Percentiles rank a stretch among this genome's conserved stretches.
These are phyloP conservation scores for Piper betle DNA, from an alignment of 164 flowering plant species.

Conservation along the genomic window DNA sequence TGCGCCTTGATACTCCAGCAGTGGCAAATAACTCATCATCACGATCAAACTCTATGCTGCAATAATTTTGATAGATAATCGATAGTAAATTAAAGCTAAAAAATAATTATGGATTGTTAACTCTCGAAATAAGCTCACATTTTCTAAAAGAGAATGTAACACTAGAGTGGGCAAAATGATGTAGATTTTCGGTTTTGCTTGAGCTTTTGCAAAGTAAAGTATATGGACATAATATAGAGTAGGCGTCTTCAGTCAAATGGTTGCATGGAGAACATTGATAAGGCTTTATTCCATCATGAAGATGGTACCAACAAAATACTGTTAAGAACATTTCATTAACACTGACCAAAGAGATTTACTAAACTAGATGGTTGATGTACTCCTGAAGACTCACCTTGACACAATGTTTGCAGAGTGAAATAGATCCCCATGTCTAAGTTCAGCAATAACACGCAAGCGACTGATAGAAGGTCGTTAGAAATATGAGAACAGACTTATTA, in stretches of 20 bases:
- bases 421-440: conserved; percentile 79
- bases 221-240: too few species aligned
- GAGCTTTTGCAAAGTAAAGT: too few species aligned
- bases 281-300: too few species aligned
- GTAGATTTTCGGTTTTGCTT: too few species aligned
- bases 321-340: neutral
- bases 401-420: conserved; percentile 90
- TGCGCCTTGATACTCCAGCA: conserved; percentile 93
- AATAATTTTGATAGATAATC: conserved; percentile 2
- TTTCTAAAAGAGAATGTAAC: too few species aligned
- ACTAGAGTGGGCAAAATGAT: too few species aligned
- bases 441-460: conserved; percentile 89
- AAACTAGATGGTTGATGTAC: neutral
- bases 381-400: conserved; percentile 52
- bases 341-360: neutral
- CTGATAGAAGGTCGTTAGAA: conserved; percentile 23
- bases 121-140: too few species aligned
- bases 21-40: conserved; percentile 97
- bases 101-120: too few species aligned
- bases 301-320: too few species aligned
- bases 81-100: too few species aligned
- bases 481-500: neutral
- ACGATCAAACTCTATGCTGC: conserved; percentile 97
- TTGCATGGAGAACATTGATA: too few species aligned
- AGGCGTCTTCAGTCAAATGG: too few species aligned